A percentile compares a stretch with the other conserved stretches of the same genome.
These are phyloP conservation scores for Capronia americana DNA, from an alignment of 2,329 filamentous ascomycete genomes.

Conservation along the genomic window DNA sequence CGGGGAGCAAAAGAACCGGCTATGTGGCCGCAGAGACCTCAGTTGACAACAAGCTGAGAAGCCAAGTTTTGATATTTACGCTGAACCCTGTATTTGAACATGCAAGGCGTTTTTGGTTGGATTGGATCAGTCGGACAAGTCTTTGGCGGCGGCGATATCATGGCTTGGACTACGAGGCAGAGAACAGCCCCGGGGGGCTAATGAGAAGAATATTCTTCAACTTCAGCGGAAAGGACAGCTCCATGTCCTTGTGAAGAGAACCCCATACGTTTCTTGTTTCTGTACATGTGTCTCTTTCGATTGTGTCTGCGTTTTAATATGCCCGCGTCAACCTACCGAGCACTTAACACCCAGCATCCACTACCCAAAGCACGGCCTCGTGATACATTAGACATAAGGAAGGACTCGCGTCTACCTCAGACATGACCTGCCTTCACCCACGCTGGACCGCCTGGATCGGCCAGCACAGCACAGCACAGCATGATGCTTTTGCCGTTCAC, in stretches of 20 bases:
- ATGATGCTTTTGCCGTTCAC: no score
- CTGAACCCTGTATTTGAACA: slow-evolving; percentile 11
- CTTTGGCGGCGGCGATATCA: neutral
- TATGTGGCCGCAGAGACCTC: neutral
- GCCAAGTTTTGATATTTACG: slow-evolving; percentile 1
- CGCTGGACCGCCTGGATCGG: no score
- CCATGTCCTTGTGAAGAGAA: neutral
- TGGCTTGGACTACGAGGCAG: neutral
- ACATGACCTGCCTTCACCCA: neutral
- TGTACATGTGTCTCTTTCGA: neutral
- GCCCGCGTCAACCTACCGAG: neutral
- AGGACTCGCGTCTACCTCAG: neutral
- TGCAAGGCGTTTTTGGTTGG: slow-evolving; percentile 33
- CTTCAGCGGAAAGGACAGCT: neutral
- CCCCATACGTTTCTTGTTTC: neutral
- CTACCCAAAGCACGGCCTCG: neutral
- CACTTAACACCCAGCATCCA: neutral
- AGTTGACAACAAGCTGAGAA: slow-evolving; percentile 1
- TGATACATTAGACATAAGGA: neutral
- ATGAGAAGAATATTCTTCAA: slow-evolving; percentile 2
- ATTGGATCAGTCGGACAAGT: neutral
- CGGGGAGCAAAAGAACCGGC: neutral
- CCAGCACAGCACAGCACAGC: no score
- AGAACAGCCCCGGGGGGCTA: neutral
- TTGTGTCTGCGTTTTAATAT: neutral